A percentile compares a stretch with the other conserved stretches of the same genome.
Evolutionary conservation across 345 rosid genomes (phyloP).

Genomic region (Citrus trifoliata): DNA sequence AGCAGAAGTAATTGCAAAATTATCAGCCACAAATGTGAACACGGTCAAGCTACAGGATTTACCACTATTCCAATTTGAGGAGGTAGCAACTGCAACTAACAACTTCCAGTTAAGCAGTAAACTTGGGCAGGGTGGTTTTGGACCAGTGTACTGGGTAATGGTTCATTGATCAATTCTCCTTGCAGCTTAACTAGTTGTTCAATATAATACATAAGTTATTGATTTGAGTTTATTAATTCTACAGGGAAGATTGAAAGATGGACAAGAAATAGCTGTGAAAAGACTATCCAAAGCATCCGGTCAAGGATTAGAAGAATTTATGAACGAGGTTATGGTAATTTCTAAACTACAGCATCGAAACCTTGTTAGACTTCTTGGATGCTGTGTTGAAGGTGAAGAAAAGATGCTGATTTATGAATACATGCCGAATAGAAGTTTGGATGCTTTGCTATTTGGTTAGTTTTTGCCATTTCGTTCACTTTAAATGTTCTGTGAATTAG

Average conservation of each 20-base stretch:
- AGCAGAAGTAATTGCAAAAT: not conserved
- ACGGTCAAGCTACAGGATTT: constrained; percentile 17
- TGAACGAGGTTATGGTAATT: constrained; percentile 41
- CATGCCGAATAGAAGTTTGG: constrained; percentile 39
- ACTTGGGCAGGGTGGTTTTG: constrained; percentile 45
- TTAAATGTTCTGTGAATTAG: not conserved
- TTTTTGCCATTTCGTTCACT: not conserved
- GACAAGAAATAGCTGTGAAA: constrained; percentile 57
- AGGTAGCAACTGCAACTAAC: constrained; percentile 25
- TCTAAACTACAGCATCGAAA: constrained; percentile 38
- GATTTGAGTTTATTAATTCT: constrained; percentile 11
- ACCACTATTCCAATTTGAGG: constrained; percentile 21
- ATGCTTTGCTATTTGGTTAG: constrained; percentile 37
- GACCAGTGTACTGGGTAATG: constrained; percentile 38
- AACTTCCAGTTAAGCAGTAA: constrained; percentile 21
- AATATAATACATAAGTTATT: not conserved
- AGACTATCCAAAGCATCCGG: constrained; percentile 51
- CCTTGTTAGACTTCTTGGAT: constrained; percentile 33
- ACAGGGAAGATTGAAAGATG: constrained; percentile 47
- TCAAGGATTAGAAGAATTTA: constrained; percentile 59
- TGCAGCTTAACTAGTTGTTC: not conserved
- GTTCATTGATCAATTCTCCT: not conserved
- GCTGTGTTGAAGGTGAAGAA: constrained; percentile 31
- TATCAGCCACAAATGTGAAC: not conserved
- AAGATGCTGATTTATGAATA: constrained; percentile 33